phyloP scores from a whole-genome alignment of 2,329 filamentous ascomycete species.

The Cylindrodendrum hubeiense region DNA sequence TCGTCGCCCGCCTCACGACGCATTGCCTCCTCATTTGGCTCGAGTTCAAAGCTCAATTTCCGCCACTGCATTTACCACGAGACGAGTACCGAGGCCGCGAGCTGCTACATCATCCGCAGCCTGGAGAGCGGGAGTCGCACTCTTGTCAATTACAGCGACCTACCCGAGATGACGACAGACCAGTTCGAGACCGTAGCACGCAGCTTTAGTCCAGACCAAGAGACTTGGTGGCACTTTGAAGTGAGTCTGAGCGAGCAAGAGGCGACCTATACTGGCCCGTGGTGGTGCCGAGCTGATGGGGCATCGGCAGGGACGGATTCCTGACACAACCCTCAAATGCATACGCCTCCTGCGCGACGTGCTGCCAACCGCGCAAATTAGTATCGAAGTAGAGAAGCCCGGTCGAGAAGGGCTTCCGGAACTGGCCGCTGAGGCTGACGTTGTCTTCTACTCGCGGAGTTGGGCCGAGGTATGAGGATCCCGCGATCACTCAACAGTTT shows the following conservation, averaged over 20 bases:
- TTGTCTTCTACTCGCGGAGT: constrained; percentile 79
- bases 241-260: constrained; percentile 51
- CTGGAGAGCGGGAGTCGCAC: constrained; percentile 71
- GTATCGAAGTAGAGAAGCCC: constrained; percentile 81
- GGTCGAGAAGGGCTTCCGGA: constrained; percentile 68
- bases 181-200: constrained; percentile 68
- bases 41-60: constrained; percentile 59
- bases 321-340: constrained; percentile 70
- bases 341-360: constrained; percentile 65
- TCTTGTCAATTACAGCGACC: constrained; percentile 76
- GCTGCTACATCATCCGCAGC: constrained; percentile 78
- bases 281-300: constrained; percentile 28
- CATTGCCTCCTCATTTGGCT: constrained; percentile 67
- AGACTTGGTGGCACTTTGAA: constrained; percentile 80
- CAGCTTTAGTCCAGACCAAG: constrained; percentile 50
- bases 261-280: background rate
- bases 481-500: constrained; percentile 15
- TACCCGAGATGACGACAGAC: constrained; percentile 74
- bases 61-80: constrained; percentile 71
- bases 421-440: constrained; percentile 72
- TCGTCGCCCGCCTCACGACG: constrained; percentile 63
- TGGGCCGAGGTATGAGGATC: constrained; percentile 73
- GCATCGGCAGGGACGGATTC: constrained; percentile 69
- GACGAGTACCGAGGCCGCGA: constrained; percentile 67
- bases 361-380: constrained; percentile 64